These are phyloP conservation scores for Biscogniauxia mediterranea DNA, from an alignment of 2,329 filamentous ascomycete genomes.

Conservation along the genomic window DNA sequence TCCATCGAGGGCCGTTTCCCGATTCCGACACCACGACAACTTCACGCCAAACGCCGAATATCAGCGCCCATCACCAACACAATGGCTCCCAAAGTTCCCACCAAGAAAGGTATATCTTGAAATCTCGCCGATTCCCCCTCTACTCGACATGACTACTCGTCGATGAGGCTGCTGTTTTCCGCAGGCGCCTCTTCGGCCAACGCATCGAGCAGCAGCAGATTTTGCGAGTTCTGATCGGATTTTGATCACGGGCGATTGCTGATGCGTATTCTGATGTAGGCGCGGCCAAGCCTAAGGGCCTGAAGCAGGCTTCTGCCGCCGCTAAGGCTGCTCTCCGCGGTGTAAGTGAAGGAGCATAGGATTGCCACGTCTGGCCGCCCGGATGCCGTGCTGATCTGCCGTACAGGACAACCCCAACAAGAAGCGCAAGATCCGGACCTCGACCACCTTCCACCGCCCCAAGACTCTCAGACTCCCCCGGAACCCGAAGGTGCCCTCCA, in stretches of 20 bases:
- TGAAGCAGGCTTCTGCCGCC: slow-evolving; percentile 88
- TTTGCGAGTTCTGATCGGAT: slow-evolving; percentile 66
- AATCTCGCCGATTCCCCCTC: slow-evolving; percentile 2
- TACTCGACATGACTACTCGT: slow-evolving; percentile 7
- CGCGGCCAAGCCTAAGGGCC: slow-evolving; percentile 56
- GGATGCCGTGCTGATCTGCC: slow-evolving; percentile 18
- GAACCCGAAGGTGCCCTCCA: slow-evolving; percentile 93
- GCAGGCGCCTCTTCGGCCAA: slow-evolving; percentile 29
- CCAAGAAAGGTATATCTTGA: slow-evolving; percentile 49
- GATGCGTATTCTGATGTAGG: slow-evolving; percentile 58
- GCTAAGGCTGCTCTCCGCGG: slow-evolving; percentile 96
- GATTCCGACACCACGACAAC: slow-evolving; percentile 18
- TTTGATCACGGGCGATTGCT: slow-evolving; percentile 63
- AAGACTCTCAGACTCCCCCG: slow-evolving; percentile 94
- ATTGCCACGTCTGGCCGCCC: not conserved
- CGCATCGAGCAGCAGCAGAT: slow-evolving; percentile 70
- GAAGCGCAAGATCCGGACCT: slow-evolving; percentile 87
- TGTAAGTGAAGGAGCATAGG: slow-evolving; percentile 58
- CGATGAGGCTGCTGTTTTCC: slow-evolving; percentile 16
- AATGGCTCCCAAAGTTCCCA: slow-evolving; percentile 42
- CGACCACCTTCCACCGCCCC: slow-evolving; percentile 94
- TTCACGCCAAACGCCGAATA: slow-evolving; percentile 12
- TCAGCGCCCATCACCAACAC: slow-evolving; percentile 27
- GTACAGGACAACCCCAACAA: slow-evolving; percentile 64
- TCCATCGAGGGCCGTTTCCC: slow-evolving; percentile 7